Evolutionary conservation across 306 rosid genomes (phyloP).

Genomic region (Malus sieversii): DNA sequence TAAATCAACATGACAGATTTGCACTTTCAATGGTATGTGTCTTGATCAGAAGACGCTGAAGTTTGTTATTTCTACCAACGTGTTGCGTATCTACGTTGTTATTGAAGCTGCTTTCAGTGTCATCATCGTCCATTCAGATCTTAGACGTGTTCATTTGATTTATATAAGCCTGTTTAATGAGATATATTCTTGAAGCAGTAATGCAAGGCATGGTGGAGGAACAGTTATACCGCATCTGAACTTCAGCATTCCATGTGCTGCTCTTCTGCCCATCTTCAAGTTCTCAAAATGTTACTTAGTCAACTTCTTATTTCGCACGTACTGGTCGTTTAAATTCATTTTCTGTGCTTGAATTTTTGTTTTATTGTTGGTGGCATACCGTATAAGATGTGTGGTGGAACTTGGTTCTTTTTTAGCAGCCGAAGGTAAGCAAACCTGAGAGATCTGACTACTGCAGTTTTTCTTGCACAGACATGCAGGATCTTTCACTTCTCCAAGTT

Average conservation of each 20-base stretch:
- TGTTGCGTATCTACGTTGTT: not conserved
- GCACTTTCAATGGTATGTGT: not conserved
- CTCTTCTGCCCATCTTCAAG: constrained; percentile 58
- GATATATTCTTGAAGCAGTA: no score
- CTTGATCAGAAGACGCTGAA: not conserved
- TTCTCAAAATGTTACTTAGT: constrained; percentile 58
- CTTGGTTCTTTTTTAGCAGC: not conserved
- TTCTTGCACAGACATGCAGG: constrained; percentile 51
- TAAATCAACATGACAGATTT: constrained; percentile 7
- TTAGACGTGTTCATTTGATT: not conserved
- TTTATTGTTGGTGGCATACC: not conserved
- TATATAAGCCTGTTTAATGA: not conserved
- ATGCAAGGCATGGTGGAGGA: no score
- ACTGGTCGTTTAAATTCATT: not conserved
- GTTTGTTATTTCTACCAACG: not conserved
- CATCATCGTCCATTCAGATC: not conserved
- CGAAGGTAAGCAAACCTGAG: not conserved
- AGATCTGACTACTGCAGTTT: constrained; percentile 10
- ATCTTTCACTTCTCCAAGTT: constrained; percentile 44
- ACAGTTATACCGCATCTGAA: constrained; percentile 55
- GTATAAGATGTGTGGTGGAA: not conserved
- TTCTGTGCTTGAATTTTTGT: not conserved
- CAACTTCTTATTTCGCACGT: not conserved
- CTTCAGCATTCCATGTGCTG: constrained; percentile 87
- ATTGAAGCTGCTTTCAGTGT: not conserved